These are phyloP conservation scores for Podospora appendiculata DNA, from an alignment of 495 filamentous ascomycete genomes.

Conservation along the genomic window DNA sequence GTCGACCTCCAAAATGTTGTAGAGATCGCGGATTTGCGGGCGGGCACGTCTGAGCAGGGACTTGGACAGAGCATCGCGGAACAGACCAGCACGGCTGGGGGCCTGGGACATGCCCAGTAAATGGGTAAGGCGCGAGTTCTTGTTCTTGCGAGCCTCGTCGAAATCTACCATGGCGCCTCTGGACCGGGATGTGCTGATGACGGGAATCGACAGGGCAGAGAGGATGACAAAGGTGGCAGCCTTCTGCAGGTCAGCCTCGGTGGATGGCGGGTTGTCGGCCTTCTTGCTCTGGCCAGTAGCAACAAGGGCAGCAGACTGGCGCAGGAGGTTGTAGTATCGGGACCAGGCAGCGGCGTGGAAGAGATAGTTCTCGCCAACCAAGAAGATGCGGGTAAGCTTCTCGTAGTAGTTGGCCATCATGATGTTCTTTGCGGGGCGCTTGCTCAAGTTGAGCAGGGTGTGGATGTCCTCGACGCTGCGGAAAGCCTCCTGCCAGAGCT, in stretches of 20 bases:
- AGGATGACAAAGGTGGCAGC: conserved; percentile 95
- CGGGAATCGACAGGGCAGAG: conserved; percentile 89
- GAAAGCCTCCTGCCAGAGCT: conserved; percentile 99
- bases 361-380: conserved; percentile 97
- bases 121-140: conserved; percentile 94
- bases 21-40: conserved; percentile 90
- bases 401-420: conserved; percentile 99
- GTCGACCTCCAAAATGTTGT: conserved; percentile 97
- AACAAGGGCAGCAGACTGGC: conserved; percentile 78
- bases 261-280: conserved; percentile 77
- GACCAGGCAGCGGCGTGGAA: conserved; percentile 98
- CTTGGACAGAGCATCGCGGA: conserved; percentile 94
- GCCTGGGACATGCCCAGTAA: conserved; percentile 85
- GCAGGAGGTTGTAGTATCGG: conserved; percentile 91
- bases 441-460: conserved; percentile 96
- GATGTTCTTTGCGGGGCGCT: conserved; percentile 96
- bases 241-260: conserved; percentile 74
- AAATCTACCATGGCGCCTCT: conserved; percentile 93
- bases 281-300: conserved; percentile 87
- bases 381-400: conserved; percentile 95
- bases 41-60: conserved; percentile 83
- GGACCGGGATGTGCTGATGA: conserved; percentile 96
- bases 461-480: conserved; percentile 98
- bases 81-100: conserved; percentile 82
- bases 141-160: conserved; percentile 95